Evolutionary conservation across 2,329 filamentous ascomycete species (phyloP), one percentile per base, ranked within the genome.

Genomic region (Aureobasidium mangrovei): DNA sequence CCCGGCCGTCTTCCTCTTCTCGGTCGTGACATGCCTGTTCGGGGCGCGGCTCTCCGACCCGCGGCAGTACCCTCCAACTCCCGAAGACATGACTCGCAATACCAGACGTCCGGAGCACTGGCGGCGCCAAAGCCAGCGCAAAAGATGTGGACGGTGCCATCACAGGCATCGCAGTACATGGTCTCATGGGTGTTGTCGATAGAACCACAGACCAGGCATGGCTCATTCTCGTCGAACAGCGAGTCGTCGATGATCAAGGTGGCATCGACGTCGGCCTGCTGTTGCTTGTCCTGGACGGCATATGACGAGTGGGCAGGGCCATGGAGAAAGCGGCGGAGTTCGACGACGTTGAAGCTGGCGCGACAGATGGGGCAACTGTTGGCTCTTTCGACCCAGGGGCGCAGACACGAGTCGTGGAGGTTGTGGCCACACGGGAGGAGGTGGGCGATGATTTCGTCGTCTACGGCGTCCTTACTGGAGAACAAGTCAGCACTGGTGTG

Each of bases 301-400:
- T 84, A 85, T 24, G 79, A 80, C 28, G 80, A 81, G 33, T 78
- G 62, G 7, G 80, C 74, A 2, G 75, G 70, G 4, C 80, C 82
- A 77, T 88, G 86, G 64, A 90, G 73, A 61, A 79, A 82, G 65
- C 86, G 82, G 69, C 86, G 86, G 58, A 98, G 83, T 67, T 93
- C 83, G 61, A 98, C 91, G 63, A 85, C 74, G 71, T 97, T 91
- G 75, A 98, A 97, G 59, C 80, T 83, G 64, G 88, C 86, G 62
- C 93, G 87, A 72, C 93, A 98, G 70, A 98, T 95, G 43, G 93
- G 93, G 70, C 93, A 98, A 68, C 91, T 96, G 72, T 97, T 98
- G 60, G 93, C 91, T 69, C 94, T 86, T 72, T 94, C 88, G 43
- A 91, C 89, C 93, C 93, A 98, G 62, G 90, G 88, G 63, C 86